A percentile compares a stretch with the other conserved stretches of the same genome.
Evolutionary conservation across 1,139 yeast species (phyloP).

Genomic region (Pichia sp.): DNA sequence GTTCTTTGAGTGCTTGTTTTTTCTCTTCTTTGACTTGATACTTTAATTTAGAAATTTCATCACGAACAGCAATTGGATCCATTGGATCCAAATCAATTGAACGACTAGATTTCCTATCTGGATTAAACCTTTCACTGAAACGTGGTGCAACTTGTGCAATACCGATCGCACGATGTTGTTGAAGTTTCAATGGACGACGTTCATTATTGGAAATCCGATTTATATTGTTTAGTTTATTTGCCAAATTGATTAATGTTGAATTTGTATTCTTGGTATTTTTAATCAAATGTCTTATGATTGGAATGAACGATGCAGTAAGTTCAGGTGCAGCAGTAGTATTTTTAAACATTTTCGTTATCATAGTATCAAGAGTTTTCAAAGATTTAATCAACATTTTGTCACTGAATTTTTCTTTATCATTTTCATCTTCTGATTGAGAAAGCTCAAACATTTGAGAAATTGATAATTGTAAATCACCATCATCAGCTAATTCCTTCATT

Average conservation of each 20-base stretch:
- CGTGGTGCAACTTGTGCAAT: constrained; percentile 84
- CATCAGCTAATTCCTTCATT: constrained; percentile 13
- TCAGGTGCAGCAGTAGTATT: constrained; percentile 61
- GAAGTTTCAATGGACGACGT: constrained; percentile 73
- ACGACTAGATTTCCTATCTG: constrained; percentile 58
- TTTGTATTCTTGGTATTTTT: constrained; percentile 30
- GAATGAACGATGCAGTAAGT: constrained; percentile 37
- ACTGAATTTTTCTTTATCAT: constrained; percentile 1
- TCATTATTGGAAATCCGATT: constrained; percentile 42
- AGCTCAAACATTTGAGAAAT: constrained; percentile 10
- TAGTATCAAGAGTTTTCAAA: constrained; percentile 7
- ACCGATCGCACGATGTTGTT: constrained; percentile 78
- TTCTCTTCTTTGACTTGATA: constrained; percentile 86
- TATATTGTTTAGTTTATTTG: constrained; percentile 42
- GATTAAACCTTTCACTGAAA: constrained; percentile 93
- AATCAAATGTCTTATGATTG: constrained; percentile 34
- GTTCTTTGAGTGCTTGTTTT: constrained; percentile 80
- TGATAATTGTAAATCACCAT: constrained; percentile 7
- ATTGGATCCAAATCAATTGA: constrained; percentile 39
- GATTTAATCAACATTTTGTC: constrained; percentile 4
- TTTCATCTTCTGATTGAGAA: constrained; percentile 1
- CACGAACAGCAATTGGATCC: constrained; percentile 74
- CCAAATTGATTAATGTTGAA: constrained; percentile 24
- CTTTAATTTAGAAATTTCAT: constrained; percentile 75
- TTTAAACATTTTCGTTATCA: constrained; percentile 42